Evolutionary conservation across 2,329 filamentous ascomycete genomes (phyloP).

Genomic region (Hymenoscyphus scutula): DNA sequence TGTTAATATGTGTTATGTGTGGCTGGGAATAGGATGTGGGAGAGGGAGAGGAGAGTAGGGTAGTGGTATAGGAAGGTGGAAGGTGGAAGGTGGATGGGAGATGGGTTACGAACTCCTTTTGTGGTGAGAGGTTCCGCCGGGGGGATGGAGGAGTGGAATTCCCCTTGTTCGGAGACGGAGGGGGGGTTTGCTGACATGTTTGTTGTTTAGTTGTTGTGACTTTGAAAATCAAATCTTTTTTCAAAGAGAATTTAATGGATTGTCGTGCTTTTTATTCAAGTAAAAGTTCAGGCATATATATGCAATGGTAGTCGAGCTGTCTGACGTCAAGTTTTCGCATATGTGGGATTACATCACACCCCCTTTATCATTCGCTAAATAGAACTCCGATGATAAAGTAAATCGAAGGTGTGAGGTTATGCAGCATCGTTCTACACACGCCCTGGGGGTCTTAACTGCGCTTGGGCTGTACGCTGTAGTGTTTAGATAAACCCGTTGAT

Average conservation of each 20-base stretch:
- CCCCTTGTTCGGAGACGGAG: conserved; percentile 53
- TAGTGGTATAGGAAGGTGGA: too few relatives aligned
- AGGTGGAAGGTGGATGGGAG: too few relatives aligned
- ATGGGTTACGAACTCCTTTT: conserved; percentile 7
- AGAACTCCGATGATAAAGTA: too few relatives aligned
- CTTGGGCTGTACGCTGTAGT: too few relatives aligned
- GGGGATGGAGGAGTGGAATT: conserved; percentile 52
- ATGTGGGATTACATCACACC: background rate
- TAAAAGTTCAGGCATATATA: background rate
- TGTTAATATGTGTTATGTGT: conserved; percentile 18
- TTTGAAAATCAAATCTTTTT: too few relatives aligned
- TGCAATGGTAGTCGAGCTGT: background rate
- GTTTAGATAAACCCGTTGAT: too few relatives aligned
- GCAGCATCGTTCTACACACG: too few relatives aligned
- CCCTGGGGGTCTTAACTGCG: too few relatives aligned
- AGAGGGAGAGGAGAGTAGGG: background rate
- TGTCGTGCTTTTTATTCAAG: background rate
- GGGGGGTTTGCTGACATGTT: conserved; percentile 38
- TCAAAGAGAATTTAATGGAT: background rate
- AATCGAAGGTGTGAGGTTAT: too few relatives aligned
- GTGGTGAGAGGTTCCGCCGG: conserved; percentile 52
- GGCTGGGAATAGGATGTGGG: background rate
- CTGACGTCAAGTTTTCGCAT: background rate
- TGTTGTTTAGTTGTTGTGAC: background rate
- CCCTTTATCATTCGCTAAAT: background rate